Evolutionary conservation across 225 moss, liverwort and hornwort species (phyloP).

Genomic region (Sphagnum tenellum): DNA sequence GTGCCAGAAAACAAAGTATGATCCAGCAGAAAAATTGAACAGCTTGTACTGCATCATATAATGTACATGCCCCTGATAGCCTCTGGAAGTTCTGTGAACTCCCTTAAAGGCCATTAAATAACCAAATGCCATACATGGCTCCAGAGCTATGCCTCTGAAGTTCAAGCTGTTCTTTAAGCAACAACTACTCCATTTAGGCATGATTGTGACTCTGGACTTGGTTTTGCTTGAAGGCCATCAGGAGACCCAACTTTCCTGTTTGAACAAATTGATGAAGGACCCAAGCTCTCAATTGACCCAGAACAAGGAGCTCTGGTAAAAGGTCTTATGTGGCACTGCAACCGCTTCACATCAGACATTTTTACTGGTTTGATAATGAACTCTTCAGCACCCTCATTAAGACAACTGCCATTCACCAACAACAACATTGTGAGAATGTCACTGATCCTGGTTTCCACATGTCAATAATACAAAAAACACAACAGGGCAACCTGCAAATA

Average conservation of each 20-base stretch:
- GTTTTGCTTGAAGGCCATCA: conserved; percentile 39
- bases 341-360: conserved; percentile 65
- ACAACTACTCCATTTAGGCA: conserved; percentile 61
- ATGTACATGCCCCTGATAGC: conserved; percentile 27
- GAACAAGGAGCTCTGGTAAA: conserved; percentile 13
- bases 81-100: conserved; percentile 11
- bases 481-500: no score
- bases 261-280: conserved; percentile 21
- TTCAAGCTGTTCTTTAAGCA: conserved; percentile 18
- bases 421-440: no score
- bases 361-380: conserved; percentile 88
- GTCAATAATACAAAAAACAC: not conserved
- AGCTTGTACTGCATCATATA: conserved; percentile 15
- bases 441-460: no score
- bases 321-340: conserved; percentile 61
- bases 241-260: conserved; percentile 65
- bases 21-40: conserved; percentile 23
- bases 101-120: conserved; percentile 7
- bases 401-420: conserved; percentile 34
- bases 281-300: conserved; percentile 26
- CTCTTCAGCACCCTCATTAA: conserved; percentile 84
- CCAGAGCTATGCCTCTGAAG: no score
- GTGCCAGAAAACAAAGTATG: conserved; percentile 13
- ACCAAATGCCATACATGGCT: not conserved
- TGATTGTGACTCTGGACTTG: conserved; percentile 49